These are phyloP conservation scores for Hypoxylon fragiforme DNA, from an alignment of 495 filamentous ascomycete genomes.

Conservation along the genomic window DNA sequence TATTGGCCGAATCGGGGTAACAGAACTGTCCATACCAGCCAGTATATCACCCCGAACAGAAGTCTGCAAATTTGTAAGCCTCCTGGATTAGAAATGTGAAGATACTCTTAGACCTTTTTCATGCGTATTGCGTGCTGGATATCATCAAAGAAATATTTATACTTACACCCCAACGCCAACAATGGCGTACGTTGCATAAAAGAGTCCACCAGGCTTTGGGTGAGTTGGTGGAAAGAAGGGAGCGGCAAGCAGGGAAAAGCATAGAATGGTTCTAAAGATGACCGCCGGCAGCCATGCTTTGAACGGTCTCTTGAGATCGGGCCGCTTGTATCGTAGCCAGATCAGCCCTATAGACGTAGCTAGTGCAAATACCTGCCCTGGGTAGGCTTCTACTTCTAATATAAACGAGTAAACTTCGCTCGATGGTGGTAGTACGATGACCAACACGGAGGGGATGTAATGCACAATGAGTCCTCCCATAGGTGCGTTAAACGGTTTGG, in stretches of 20 bases:
- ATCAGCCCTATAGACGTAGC: constrained; percentile 63
- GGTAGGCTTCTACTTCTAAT: constrained; percentile 72
- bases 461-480: constrained; percentile 69
- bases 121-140: too few relatives aligned
- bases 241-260: constrained; percentile 53
- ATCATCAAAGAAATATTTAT: background rate
- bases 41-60: constrained; percentile 65
- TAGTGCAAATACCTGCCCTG: constrained; percentile 62
- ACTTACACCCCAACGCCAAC: constrained; percentile 72
- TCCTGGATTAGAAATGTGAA: constrained; percentile 44
- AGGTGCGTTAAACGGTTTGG: constrained; percentile 68
- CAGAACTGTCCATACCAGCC: constrained; percentile 69
- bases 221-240: constrained; percentile 59
- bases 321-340: constrained; percentile 62
- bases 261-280: constrained; percentile 49
- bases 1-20: constrained; percentile 63
- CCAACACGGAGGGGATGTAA: constrained; percentile 66
- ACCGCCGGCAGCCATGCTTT: constrained; percentile 65
- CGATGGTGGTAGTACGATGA: constrained; percentile 66
- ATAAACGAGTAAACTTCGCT: constrained; percentile 75
- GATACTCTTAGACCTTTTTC: too few relatives aligned
- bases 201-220: constrained; percentile 60
- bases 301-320: constrained; percentile 67
- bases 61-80: constrained; percentile 53
- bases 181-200: constrained; percentile 73